Evolutionary conservation across 495 filamentous ascomycete species (phyloP).

Genomic region (Clavariopsis aquatica): DNA sequence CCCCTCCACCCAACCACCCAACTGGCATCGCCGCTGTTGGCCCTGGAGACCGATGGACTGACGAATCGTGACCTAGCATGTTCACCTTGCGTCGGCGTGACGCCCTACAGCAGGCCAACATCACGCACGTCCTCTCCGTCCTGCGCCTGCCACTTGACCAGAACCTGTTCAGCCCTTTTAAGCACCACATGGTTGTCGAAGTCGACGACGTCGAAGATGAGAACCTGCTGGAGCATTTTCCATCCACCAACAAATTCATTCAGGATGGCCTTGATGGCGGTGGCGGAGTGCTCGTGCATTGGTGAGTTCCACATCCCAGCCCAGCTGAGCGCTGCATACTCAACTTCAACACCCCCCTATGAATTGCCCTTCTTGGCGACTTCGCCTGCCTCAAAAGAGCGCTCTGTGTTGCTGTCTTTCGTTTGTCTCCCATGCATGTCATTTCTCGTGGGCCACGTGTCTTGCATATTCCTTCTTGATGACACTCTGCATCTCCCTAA

Average conservation of each 20-base stretch:
- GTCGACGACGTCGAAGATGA: slow-evolving; percentile 87
- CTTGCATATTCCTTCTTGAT: slow-evolving; percentile 1
- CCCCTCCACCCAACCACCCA: slow-evolving; percentile 4
- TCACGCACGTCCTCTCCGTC: slow-evolving; percentile 92
- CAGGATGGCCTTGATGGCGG: slow-evolving; percentile 68
- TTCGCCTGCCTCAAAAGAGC: slow-evolving; percentile 33
- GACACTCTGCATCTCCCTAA: slow-evolving; percentile 2
- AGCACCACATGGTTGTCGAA: slow-evolving; percentile 70
- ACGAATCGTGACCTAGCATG: slow-evolving; percentile 56
- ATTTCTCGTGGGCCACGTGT: slow-evolving; percentile 10
- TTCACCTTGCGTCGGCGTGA: slow-evolving; percentile 70
- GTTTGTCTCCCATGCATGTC: background rate
- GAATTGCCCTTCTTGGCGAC: slow-evolving; percentile 44
- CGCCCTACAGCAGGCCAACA: slow-evolving; percentile 66
- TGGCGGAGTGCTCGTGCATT: slow-evolving; percentile 72
- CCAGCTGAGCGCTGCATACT: slow-evolving; percentile 41
- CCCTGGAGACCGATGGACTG: slow-evolving; percentile 3
- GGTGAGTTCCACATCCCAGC: slow-evolving; percentile 52
- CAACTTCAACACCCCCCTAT: slow-evolving; percentile 28
- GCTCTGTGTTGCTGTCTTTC: background rate
- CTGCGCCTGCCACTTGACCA: slow-evolving; percentile 61
- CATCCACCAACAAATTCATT: slow-evolving; percentile 77
- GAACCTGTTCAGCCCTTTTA: slow-evolving; percentile 56
- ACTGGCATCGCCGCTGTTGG: slow-evolving; percentile 14
- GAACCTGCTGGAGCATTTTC: slow-evolving; percentile 79